Evolutionary conservation across 1,139 yeast species (phyloP), one percentile per base, ranked within the genome.

Genomic region (Suhomyces anneliseae): DNA sequence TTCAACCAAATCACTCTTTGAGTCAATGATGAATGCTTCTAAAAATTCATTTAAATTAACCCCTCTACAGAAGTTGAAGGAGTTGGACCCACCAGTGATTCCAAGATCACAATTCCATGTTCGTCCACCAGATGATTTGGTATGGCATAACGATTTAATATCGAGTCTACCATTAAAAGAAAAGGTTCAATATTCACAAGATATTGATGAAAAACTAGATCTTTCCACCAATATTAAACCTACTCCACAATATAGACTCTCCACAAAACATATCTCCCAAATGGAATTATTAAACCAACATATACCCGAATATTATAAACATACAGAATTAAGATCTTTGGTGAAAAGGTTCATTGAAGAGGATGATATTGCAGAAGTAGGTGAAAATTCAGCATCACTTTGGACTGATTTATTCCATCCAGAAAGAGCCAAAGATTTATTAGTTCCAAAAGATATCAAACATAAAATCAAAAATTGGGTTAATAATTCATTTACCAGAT

Each of bases 381-480:
- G 32, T 29, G 4, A 4, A 29, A 9, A 29, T 29, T 5, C 32
- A 9, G n/a, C 50, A 3, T 38, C 56, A 39, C 39, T 70, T 10
- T 81, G 85, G 85, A 65, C 76, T 0, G 68, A 66, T 11, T 52
- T 67, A 19, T 78, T 78, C 51, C 71, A 68, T 46, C 86, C 86
- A 0, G 54, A 56, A 6, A 38, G 47, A 0, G 51, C 72, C 3
- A 56, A 64, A 1, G 73, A 76, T 1, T 68, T 81, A 9, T 54
- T 81, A 15, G 52, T 78, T 34, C 67, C 61, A 47, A 14, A 55
- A 39, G 19, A 51, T 0, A 58, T 57, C 36, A 58, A 58, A 24
- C 29, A 27, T 1, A 50, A 49, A 1, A 66, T 83, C 1, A 58
- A 64, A 31, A 51, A 55, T 4, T 85, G 90, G 90, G 56, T 85